Evolutionary conservation across 805 yeast genomes (phyloP), one percentile per base, ranked within the genome.

Genomic region (Wickerhamiella dianesei): DNA sequence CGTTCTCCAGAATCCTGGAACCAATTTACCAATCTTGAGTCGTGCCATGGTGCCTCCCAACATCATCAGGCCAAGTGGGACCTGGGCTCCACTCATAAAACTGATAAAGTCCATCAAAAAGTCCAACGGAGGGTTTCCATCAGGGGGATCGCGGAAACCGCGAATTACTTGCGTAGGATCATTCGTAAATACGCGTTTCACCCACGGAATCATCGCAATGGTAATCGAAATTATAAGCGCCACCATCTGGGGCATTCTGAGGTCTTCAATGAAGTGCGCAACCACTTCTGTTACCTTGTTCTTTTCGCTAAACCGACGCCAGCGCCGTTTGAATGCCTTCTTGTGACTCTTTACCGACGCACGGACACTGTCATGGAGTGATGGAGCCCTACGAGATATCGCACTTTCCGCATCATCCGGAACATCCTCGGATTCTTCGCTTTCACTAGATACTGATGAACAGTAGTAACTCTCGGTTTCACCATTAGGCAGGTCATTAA

Each of bases 41-140:
- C 96, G 67, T 1, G 95, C 82, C 39, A 89, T 76, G 1, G 95
- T 86, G 16, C 89, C 95, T 1, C 97, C 97, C 22, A 89, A 63
- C 49, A 89, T 59, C 41, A 85, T 61, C 50, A 89, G 67, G 0
- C 96, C 97, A 48, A 85, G 63, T 1, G 96, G 97, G 32, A 89
- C 95, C 44, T 83, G 77, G 0, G 96, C 96, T 21, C 77, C 77
- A 0, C 95, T 95, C 5, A 89, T 67, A 59, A 89, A 89, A 2
- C 75, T 59, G 0, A 89, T 71, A 53, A 80, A 76, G 59, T 89
- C 95, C 77, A 89, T 82, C 3, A 88, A 47, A 53, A 88, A 88
- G 35, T 85, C 85, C 25, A 89, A 68, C 0, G 94, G 88, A 0
- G 96, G 96, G 47, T 71, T 69, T 1, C 71, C 69, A 62, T 89